Evolutionary conservation across 2,329 filamentous ascomycete species (phyloP).

Genomic region (Neofusicoccum umdonicola): DNA sequence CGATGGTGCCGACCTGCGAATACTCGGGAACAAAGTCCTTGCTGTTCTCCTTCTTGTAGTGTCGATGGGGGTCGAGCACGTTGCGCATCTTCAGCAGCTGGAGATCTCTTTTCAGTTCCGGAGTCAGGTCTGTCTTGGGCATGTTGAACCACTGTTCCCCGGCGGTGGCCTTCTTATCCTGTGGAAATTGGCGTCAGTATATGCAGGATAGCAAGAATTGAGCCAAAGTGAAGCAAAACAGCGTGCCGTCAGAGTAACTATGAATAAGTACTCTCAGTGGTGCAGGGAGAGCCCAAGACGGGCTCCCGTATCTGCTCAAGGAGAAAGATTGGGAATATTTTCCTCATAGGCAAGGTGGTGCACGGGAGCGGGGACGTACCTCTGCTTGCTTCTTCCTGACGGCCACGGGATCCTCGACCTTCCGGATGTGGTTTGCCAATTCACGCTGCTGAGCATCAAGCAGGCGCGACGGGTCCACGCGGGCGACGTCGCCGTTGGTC

Average conservation of each 20-base stretch:
- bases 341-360: constrained; percentile 63
- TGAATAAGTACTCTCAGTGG: constrained; percentile 66
- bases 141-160: constrained; percentile 86
- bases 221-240: background rate
- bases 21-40: constrained; percentile 74
- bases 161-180: constrained; percentile 64
- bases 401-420: constrained; percentile 54
- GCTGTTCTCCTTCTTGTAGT: constrained; percentile 82
- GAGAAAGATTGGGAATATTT: constrained; percentile 65
- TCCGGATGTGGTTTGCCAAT: constrained; percentile 49
- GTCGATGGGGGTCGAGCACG: constrained; percentile 81
- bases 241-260: constrained; percentile 70
- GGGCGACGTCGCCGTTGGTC: constrained; percentile 52
- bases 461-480: constrained; percentile 52
- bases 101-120: constrained; percentile 82
- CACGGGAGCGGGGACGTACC: constrained; percentile 40
- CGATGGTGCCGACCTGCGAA: constrained; percentile 83
- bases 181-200: constrained; percentile 18
- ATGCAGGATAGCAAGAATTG: background rate
- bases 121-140: constrained; percentile 77
- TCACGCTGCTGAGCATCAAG: constrained; percentile 48
- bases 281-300: constrained; percentile 79
- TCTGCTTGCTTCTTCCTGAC: constrained; percentile 48
- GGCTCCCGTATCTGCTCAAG: constrained; percentile 73
- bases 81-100: constrained; percentile 87